Base-by-base conservation (phyloP, 768 basidiomycete species). In the Boletellus emodensis region DNA sequence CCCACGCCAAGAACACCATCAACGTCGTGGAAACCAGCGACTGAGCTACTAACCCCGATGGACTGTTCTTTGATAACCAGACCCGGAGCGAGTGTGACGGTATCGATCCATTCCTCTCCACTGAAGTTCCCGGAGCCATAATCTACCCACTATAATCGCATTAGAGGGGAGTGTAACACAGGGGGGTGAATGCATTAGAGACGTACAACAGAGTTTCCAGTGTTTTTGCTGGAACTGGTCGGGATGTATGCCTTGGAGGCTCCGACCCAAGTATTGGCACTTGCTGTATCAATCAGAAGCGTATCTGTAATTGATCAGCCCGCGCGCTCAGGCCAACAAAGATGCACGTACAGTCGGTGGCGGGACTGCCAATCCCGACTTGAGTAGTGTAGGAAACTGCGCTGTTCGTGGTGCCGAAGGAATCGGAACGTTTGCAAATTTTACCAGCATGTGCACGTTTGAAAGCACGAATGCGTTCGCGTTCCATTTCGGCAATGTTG, bases 1-100 rank as follows among this genome's bases (percentile, higher is more conserved):
- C 72, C 63, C 10, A 53, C 39, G 61, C 72, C 53, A 12, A 75
- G 62, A 46, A 74, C 69, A n/a, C 74, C 74, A 46, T 73, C 71
- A 20, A 73, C 59, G 7, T 57, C 65, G 14, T 48, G 32, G 44
- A 71, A 68, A 12, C 70, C 72, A 3, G 24, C 1, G 8, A 63
- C 37, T 2, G 38, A 37, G 1, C 53, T 42, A 1, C 72, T 71
- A 39, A 64, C 67, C 12, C 72, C 49, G 17, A 75, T 67, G 10
- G 61, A 62, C 56, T 75, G 73, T 14, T 20, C 22, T 20, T 3
- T 24, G 30, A 51, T 33, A 18, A 46, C 26, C 15, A 48, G 28
- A 11, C 12, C 32, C 2, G 45, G 37, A 1, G 39, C 10, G 17
- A 49, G 38, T 5, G 50, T 46, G 32, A 51, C 24, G 11, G 44